Evolutionary conservation across 2,329 filamentous ascomycete species (phyloP), one percentile per base, ranked within the genome.

Genomic region (Trichophaea hybrida): DNA sequence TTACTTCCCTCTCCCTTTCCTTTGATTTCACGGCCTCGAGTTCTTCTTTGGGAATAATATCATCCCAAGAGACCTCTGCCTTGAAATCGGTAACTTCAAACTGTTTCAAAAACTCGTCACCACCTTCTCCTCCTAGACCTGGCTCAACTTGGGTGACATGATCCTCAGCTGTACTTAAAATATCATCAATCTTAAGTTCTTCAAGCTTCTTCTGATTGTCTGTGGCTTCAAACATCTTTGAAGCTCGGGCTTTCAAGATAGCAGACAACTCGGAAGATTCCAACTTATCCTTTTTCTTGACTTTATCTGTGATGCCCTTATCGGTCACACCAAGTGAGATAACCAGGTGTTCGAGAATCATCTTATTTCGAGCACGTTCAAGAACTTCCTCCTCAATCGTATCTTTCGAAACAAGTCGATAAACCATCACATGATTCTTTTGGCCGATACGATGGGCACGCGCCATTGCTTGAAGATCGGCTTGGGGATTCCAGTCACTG

Each of bases 401-500:
- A 72, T 98, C 93, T 72, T 97, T 97, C 1, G 93, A 95, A 1
- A 98, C 91, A 5, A 98, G 79, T 38, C 94, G 85, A 70, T 97
- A 98, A 55, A 98, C 91, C 66, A 87, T 97, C 66, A 98, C 93
- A 5, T 93, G 91, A 64, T 84, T 89, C 71, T 93, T 95, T 71
- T 98, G 93, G 2, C 93, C 93, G 65, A 98, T 98, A 72, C 93
- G 86, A 74, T 98, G 94, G 60, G 94, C 94, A 73, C 93, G 85
- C 60, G 93, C 93, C 93, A 98, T 98, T 44, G 93, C 93, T 72
- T 98, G 93, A 66, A 98, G 75, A 76, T 98, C 94, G 5, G 93
- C 93, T 72, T 98, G 93, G 15, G 93, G 94, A 67, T 98, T 98
- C 93, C 94, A 98, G 69, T 96, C 90, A 0, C 93, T 97, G 72